Evolutionary conservation across 805 yeast genomes (phyloP), one percentile per base, ranked within the genome.

Genomic region (Candida qinlingensis): DNA sequence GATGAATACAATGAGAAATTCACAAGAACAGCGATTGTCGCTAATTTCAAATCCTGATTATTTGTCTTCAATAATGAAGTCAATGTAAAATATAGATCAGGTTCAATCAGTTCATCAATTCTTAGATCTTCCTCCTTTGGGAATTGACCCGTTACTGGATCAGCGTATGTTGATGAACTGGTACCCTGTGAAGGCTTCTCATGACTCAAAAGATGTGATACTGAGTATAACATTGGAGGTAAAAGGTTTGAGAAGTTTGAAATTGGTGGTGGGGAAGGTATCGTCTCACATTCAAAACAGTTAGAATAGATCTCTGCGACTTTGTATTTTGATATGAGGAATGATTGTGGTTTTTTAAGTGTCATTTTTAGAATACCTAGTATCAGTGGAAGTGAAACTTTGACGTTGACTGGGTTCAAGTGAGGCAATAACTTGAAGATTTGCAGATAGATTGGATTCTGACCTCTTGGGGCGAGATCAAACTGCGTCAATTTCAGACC

Each of bases 371-470:
- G 26, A 4, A 54, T 49, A 9, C 36, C 41, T 3, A 59, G 11
- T 1, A 51, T 31, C 7, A 57, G 50, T 6, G 38, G 40, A 4
- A 56, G 40, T n/a, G 58, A 45, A 7, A 8, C 7, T n/a, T 49
- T 51, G 28, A 53, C 37, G 1, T 51, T 54, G 0, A 42, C 2
- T 27, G 62, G 57, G 36, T 56, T 53, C 41, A 60, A 45, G 25
- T 52, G 59, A 26, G 64, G 62, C 8, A 60, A 37, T 9, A 60
- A 47, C 8, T 43, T 44, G 37, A 57, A 54, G 5, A 59, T 53
- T 5, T 48, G 46, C 8, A 44, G 13, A 13, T 54, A 42, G 1
- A 57, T 35, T 0, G 52, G 49, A 9, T 47, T 51, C 10, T 45
- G 31, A 6, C 19, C n/a, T 9, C 29, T 37, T n/a, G 47, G 33